phyloP scores from a whole-genome alignment of 805 yeast genomes.

The Candida railenensis region DNA sequence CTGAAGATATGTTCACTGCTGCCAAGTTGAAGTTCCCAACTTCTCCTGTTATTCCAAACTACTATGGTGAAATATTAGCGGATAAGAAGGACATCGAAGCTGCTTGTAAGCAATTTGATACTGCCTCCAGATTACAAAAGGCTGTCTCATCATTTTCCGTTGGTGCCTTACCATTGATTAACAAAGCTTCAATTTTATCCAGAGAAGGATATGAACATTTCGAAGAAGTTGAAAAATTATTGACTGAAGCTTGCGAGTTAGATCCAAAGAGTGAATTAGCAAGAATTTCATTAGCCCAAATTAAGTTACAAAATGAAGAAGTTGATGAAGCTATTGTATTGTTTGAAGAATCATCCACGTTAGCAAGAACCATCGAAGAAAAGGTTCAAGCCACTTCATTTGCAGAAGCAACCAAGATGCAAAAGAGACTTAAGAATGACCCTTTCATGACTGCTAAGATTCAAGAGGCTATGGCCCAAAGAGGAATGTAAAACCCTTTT shows the following conservation, averaged over 20 bases:
- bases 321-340: slow-evolving; percentile 76
- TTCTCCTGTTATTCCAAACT: slow-evolving; percentile 89
- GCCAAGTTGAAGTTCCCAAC: slow-evolving; percentile 79
- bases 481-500: neutral
- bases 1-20: slow-evolving; percentile 65
- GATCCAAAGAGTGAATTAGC: slow-evolving; percentile 93
- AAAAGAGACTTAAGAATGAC: slow-evolving; percentile 71
- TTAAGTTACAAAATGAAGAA: slow-evolving; percentile 79
- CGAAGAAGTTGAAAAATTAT: slow-evolving; percentile 60
- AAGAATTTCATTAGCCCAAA: slow-evolving; percentile 86
- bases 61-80: slow-evolving; percentile 89
- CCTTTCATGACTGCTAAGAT: slow-evolving; percentile 63
- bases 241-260: slow-evolving; percentile 71
- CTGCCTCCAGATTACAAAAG: slow-evolving; percentile 79
- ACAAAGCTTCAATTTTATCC: slow-evolving; percentile 76
- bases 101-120: slow-evolving; percentile 82
- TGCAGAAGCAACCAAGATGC: slow-evolving; percentile 91
- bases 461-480: slow-evolving; percentile 48
- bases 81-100: slow-evolving; percentile 71
- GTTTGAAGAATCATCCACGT: slow-evolving; percentile 78
- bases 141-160: slow-evolving; percentile 66
- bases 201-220: slow-evolving; percentile 49
- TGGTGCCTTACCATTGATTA: slow-evolving; percentile 86
- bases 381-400: slow-evolving; percentile 87
- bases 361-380: slow-evolving; percentile 84